These are phyloP conservation scores for Medicago ruthenica DNA, from an alignment of 306 rosid species.

Conservation along the genomic window DNA sequence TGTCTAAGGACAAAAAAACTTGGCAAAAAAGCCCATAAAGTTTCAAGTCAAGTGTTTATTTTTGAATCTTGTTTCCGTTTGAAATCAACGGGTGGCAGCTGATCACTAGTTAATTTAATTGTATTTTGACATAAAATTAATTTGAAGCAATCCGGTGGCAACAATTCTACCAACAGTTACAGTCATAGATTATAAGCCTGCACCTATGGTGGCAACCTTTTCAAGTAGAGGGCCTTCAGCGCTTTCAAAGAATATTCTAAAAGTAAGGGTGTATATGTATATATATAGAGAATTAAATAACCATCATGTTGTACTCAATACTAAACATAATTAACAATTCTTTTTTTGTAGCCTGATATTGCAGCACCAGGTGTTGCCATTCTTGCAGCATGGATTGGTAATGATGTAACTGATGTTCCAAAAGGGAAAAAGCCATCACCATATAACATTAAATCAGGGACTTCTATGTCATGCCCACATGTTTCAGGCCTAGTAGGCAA, in stretches of 20 bases:
- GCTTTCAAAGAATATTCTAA: slow-evolving; percentile 61
- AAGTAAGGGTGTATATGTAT: slow-evolving; percentile 42
- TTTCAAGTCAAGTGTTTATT: background rate
- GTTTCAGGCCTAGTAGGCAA: slow-evolving; percentile 71
- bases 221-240: slow-evolving; percentile 85
- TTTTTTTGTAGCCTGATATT: slow-evolving; percentile 74
- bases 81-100: background rate
- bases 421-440: slow-evolving; percentile 49
- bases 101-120: background rate
- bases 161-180: slow-evolving; percentile 70
- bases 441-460: slow-evolving; percentile 69
- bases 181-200: slow-evolving; percentile 62
- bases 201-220: slow-evolving; percentile 65
- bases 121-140: background rate
- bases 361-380: slow-evolving; percentile 89
- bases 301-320: background rate
- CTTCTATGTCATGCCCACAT: slow-evolving; percentile 91
- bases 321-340: background rate
- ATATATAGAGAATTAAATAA: background rate
- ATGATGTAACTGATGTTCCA: slow-evolving; percentile 25
- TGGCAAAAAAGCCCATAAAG: background rate
- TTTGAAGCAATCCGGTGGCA: slow-evolving; percentile 68
- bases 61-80: background rate
- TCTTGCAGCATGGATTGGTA: slow-evolving; percentile 83
- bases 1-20: background rate